A percentile compares a stretch with the other conserved stretches of the same genome.
Conservation (phyloP, 805 yeast species). For the Lipomyces chichibuensis region DNA sequence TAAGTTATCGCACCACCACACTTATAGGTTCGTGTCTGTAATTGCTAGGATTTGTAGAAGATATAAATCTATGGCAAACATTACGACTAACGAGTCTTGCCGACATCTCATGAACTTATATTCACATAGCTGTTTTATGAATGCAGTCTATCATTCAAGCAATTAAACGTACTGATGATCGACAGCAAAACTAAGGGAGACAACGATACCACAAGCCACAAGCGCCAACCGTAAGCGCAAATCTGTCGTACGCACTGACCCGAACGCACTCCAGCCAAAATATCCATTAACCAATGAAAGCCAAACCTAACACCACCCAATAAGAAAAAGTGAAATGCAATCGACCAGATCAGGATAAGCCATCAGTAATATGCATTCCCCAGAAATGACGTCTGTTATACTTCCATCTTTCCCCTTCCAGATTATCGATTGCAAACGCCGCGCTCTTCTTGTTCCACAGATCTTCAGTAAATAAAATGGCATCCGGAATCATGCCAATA, state of each 20-base stretch:
- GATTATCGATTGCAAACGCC: neutral
- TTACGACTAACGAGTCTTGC: too few relatives aligned
- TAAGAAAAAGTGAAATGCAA: neutral
- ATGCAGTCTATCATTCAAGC: neutral
- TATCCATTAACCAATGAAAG: neutral
- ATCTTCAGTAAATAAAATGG: neutral
- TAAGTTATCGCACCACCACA: too few relatives aligned
- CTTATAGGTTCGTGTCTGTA: neutral
- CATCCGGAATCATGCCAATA: conserved; percentile 22
- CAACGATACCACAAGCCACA: neutral
- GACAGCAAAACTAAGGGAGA: neutral
- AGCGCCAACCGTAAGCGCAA: neutral
- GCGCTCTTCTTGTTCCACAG: neutral
- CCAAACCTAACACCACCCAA: neutral
- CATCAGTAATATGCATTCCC: conserved; percentile 15
- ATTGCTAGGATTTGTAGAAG: neutral
- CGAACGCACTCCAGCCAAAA: neutral
- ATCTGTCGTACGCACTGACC: neutral
- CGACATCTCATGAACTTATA: too few relatives aligned
- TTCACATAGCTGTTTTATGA: neutral
- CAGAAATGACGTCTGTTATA: conserved; percentile 19
- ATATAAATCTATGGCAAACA: too few relatives aligned
- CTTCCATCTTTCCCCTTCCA: neutral
- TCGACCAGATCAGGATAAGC: neutral
- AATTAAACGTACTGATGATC: neutral